phyloP scores from a whole-genome alignment of 345 rosid species.

The Ailanthus altissimus region DNA sequence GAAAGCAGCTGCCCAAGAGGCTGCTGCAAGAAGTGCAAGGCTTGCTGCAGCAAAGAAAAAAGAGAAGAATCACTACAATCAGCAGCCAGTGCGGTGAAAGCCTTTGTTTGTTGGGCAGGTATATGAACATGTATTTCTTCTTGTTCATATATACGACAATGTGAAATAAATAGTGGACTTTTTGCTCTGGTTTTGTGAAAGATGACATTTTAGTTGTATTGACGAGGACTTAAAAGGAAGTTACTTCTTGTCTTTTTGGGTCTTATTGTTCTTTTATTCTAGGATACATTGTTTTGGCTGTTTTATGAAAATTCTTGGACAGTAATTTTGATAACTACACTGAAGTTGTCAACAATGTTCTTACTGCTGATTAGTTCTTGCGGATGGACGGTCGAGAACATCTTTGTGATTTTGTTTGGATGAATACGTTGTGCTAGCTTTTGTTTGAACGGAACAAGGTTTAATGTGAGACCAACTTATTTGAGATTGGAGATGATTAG shows the following conservation, averaged over 20 bases:
- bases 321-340: slow-evolving; percentile 10
- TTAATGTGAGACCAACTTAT: too few relatives aligned
- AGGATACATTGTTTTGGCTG: slow-evolving; percentile 29
- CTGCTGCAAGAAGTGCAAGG: slow-evolving; percentile 71
- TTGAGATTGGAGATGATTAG: too few relatives aligned
- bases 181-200: slow-evolving; percentile 10
- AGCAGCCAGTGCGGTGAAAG: slow-evolving; percentile 64
- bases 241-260: slow-evolving; percentile 21
- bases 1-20: slow-evolving; percentile 65
- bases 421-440: neutral
- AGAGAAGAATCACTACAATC: slow-evolving; percentile 76
- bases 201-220: slow-evolving; percentile 28
- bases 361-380: neutral
- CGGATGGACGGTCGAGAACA: slow-evolving; percentile 9
- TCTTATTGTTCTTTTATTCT: slow-evolving; percentile 26
- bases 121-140: slow-evolving; percentile 34
- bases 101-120: slow-evolving; percentile 1
- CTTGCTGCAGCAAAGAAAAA: slow-evolving; percentile 82
- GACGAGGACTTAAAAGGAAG: slow-evolving; percentile 18
- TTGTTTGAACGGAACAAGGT: neutral
- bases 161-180: slow-evolving; percentile 25
- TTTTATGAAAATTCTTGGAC: slow-evolving; percentile 26
- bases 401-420: neutral
- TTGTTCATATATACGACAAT: slow-evolving; percentile 39
- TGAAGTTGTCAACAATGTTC: neutral